A percentile compares a stretch with the other conserved stretches of the same genome.
Conservation (phyloP, 1,284 basidiomycete genomes). For the Cystobasidium pallidum region DNA sequence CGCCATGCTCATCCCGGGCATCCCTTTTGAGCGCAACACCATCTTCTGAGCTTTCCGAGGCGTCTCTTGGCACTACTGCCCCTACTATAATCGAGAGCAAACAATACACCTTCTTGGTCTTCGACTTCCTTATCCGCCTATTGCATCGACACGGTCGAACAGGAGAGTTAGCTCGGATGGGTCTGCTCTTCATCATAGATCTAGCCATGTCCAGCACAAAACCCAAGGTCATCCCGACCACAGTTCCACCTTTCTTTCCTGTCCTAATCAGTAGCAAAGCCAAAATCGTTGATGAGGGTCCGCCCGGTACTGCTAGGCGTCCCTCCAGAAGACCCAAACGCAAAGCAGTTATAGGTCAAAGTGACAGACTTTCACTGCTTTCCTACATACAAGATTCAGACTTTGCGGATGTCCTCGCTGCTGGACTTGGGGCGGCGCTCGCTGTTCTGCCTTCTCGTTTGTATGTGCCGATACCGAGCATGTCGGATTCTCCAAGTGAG, state of each 20-base stretch:
- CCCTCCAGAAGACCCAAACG: constrained; percentile 57
- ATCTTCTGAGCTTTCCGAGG: background rate
- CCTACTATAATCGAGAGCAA: constrained; percentile 50
- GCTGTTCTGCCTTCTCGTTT: constrained; percentile 87
- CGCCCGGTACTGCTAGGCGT: constrained; percentile 49
- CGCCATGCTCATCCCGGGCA: constrained; percentile 9
- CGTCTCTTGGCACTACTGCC: constrained; percentile 50
- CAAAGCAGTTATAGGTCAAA: constrained; percentile 61
- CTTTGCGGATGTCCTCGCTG: constrained; percentile 93
- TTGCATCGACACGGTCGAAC: constrained; percentile 91
- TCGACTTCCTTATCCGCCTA: constrained; percentile 93
- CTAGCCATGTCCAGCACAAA: constrained; percentile 62
- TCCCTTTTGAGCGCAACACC: background rate
- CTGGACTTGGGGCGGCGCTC: constrained; percentile 90
- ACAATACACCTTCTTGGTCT: constrained; percentile 92
- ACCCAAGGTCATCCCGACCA: background rate
- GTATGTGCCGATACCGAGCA: constrained; percentile 53
- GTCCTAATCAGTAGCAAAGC: constrained; percentile 1
- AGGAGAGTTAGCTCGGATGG: constrained; percentile 90
- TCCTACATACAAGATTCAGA: constrained; percentile 94
- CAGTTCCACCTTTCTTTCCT: background rate
- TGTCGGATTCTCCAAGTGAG: constrained; percentile 54
- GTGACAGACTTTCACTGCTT: constrained; percentile 66
- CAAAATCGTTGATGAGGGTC: background rate
- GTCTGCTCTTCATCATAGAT: constrained; percentile 88